Evolutionary conservation across 1,284 basidiomycete species (phyloP).

Genomic region (Inonotus hispidus): DNA sequence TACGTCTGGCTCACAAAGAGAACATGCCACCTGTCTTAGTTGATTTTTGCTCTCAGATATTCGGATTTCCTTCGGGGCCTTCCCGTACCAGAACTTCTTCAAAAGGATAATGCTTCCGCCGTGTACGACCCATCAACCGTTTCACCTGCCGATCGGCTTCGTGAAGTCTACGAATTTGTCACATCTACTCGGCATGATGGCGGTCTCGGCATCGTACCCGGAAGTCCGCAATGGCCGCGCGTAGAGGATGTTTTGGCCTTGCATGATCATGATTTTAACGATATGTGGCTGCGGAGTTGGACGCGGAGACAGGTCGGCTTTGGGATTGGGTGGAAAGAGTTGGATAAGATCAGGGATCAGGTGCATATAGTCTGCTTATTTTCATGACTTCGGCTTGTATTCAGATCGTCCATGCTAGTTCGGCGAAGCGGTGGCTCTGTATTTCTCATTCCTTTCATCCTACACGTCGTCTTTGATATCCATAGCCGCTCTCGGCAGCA

Average conservation of each 20-base stretch:
- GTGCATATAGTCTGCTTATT: slow-evolving; percentile 29
- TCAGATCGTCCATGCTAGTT: slow-evolving; percentile 47
- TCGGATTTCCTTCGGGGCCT: slow-evolving; percentile 61
- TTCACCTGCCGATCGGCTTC: slow-evolving; percentile 68
- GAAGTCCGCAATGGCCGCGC: slow-evolving; percentile 66
- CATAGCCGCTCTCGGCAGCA: slow-evolving; percentile 56
- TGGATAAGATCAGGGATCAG: slow-evolving; percentile 57
- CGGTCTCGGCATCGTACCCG: slow-evolving; percentile 75
- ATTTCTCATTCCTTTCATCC: slow-evolving; percentile 83
- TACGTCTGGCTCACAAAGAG: slow-evolving; percentile 32
- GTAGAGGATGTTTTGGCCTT: slow-evolving; percentile 77
- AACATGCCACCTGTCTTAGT: slow-evolving; percentile 18
- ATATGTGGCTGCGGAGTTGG: slow-evolving; percentile 67
- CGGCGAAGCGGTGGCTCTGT: slow-evolving; percentile 84
- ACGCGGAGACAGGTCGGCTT: slow-evolving; percentile 55
- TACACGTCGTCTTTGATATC: slow-evolving; percentile 78
- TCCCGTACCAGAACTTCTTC: slow-evolving; percentile 41
- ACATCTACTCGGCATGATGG: slow-evolving; percentile 66
- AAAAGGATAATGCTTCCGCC: slow-evolving; percentile 31
- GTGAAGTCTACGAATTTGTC: slow-evolving; percentile 75
- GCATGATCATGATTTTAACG: slow-evolving; percentile 80
- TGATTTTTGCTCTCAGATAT: slow-evolving; percentile 32
- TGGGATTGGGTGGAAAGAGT: slow-evolving; percentile 37
- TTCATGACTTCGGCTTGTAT: background rate
- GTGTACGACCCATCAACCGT: slow-evolving; percentile 42